Conservation (phyloP, 257 asterid genomes). For the Gardenia jasminoides region DNA sequence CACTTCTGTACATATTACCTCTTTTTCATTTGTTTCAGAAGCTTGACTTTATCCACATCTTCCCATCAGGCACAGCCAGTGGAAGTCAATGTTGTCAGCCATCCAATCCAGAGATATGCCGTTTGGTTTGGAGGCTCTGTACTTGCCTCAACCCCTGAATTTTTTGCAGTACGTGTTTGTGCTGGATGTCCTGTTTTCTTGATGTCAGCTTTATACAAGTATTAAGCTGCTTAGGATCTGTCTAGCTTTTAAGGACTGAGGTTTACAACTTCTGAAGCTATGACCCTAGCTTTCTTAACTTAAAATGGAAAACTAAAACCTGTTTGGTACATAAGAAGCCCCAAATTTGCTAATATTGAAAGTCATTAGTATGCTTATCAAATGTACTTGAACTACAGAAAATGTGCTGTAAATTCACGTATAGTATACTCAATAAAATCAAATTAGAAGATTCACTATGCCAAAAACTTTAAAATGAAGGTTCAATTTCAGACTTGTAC, state of each 20-base stretch:
- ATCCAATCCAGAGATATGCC: conserved; percentile 90
- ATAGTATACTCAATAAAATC: not conserved
- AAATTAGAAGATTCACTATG: not conserved
- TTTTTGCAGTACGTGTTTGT: conserved; percentile 59
- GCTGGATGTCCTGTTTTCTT: not conserved
- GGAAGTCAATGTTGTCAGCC: conserved; percentile 94
- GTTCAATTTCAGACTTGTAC: not conserved
- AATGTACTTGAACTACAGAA: not conserved
- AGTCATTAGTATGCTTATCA: not conserved
- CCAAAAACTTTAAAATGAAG: not conserved
- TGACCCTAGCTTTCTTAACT: not conserved
- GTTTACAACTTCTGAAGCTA: not conserved
- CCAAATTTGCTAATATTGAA: not conserved
- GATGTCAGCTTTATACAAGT: not conserved
- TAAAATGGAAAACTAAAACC: not conserved
- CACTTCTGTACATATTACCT: not conserved
- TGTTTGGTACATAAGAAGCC: not conserved
- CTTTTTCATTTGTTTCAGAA: conserved; percentile 9
- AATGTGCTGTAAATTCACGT: not conserved
- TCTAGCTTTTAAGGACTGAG: not conserved
- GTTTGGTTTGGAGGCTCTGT: conserved; percentile 99
- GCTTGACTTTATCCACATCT: conserved; percentile 20
- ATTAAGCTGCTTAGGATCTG: not conserved
- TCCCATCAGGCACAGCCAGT: conserved; percentile 70
- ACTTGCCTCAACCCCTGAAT: conserved; percentile 93